Evolutionary conservation across 306 rosid species (phyloP).

Genomic region (Pyrus communis): DNA sequence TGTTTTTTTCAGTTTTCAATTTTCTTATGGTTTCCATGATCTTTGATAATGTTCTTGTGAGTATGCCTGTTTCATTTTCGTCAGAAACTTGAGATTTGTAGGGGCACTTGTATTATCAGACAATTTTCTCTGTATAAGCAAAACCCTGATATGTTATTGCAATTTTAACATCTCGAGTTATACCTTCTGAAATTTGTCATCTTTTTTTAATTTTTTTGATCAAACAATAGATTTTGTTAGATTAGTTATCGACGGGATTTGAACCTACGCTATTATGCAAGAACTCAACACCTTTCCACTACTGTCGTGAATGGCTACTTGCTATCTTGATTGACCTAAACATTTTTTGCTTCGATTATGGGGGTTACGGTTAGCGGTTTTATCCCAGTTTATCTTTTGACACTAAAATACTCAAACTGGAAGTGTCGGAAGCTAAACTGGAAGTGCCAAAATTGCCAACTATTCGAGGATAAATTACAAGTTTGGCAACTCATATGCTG

Average conservation of each 20-base stretch:
- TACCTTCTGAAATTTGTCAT: background rate
- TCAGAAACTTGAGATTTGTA: background rate
- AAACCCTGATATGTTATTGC: background rate
- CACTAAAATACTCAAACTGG: background rate
- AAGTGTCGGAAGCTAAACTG: background rate
- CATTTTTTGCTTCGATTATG: too few relatives aligned
- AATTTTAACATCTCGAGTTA: background rate
- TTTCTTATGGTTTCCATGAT: background rate
- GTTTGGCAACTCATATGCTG: background rate
- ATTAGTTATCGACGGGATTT: rapidly evolving
- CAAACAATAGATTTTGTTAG: too few relatives aligned
- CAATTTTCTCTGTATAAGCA: background rate
- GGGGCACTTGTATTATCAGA: background rate
- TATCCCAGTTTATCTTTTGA: too few relatives aligned
- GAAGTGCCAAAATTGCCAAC: too few relatives aligned
- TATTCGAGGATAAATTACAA: too few relatives aligned
- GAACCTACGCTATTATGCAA: too few relatives aligned
- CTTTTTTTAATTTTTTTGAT: background rate
- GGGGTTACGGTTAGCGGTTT: too few relatives aligned
- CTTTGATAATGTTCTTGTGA: background rate
- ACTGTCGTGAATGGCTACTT: too few relatives aligned
- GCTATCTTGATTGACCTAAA: background rate
- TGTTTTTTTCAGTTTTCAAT: background rate
- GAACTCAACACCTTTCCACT: too few relatives aligned
- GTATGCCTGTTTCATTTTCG: background rate